phyloP scores from a whole-genome alignment of 2,329 filamentous ascomycete genomes.

The Arthrobotrys megalospora region DNA sequence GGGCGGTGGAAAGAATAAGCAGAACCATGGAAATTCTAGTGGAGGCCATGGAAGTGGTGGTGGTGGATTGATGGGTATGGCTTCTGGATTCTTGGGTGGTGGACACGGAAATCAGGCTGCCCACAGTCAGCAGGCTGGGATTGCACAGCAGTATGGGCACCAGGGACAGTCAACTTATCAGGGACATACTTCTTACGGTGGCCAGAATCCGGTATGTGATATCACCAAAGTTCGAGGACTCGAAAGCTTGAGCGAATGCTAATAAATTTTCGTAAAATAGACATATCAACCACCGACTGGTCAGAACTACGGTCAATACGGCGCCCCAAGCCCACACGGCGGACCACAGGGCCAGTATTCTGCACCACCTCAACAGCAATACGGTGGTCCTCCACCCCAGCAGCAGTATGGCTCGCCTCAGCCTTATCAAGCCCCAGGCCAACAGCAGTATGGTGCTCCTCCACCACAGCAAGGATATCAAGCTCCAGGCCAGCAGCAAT shows the following conservation, averaged over 20 bases:
- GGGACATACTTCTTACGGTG: conserved; percentile 49
- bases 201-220: conserved; percentile 48
- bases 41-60: conserved; percentile 32
- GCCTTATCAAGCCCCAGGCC: conserved; percentile 59
- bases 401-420: conserved; percentile 59
- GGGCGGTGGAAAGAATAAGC: conserved; percentile 61
- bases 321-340: conserved; percentile 41
- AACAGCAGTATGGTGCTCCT: conserved; percentile 18
- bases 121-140: conserved; percentile 43
- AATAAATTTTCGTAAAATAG: conserved; percentile 18
- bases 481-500: conserved; percentile 60
- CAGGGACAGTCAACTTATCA: conserved; percentile 55
- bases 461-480: conserved; percentile 43
- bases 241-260: background rate
- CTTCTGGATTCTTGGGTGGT: conserved; percentile 53
- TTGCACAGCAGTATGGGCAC: conserved; percentile 60
- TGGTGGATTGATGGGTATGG: conserved; percentile 44
- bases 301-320: conserved; percentile 47
- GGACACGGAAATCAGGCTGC: conserved; percentile 45
- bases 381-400: conserved; percentile 42
- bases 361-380: conserved; percentile 43
- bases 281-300: conserved; percentile 46
- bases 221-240: background rate
- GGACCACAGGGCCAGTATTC: conserved; percentile 42
- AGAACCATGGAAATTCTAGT: conserved; percentile 34